Percentiles rank a stretch among this genome's conserved stretches.
phyloP scores from a whole-genome alignment of 2,329 filamentous ascomycete genomes.

The Hypoxylon sp. region DNA sequence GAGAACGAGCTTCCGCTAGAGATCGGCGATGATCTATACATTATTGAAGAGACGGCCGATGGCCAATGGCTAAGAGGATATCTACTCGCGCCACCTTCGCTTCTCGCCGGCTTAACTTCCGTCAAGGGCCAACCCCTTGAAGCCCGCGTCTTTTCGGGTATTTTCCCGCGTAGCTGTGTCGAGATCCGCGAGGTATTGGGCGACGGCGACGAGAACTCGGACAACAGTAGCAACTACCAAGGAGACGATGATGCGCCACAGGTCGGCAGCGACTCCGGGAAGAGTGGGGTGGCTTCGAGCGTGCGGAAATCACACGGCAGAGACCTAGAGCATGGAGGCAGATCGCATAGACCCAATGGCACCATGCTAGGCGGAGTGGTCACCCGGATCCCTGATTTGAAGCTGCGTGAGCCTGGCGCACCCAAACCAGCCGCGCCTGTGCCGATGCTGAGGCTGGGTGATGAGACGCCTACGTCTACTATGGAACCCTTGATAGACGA shows the following conservation, averaged over 20 bases:
- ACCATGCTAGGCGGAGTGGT: constrained; percentile 18
- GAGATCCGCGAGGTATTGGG: constrained; percentile 94
- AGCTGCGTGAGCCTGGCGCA: constrained; percentile 73
- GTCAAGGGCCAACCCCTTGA: constrained; percentile 94
- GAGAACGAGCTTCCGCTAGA: constrained; percentile 95
- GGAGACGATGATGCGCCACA: constrained; percentile 54
- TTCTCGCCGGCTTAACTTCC: constrained; percentile 91
- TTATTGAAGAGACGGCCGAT: constrained; percentile 95
- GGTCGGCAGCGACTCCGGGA: constrained; percentile 66
- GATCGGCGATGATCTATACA: constrained; percentile 98
- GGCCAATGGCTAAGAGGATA: constrained; percentile 96
- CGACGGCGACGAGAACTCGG: constrained; percentile 71
- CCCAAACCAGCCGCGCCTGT: constrained; percentile 91
- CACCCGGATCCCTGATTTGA: constrained; percentile 22
- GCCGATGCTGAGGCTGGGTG: constrained; percentile 96
- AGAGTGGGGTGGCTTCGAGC: constrained; percentile 65
- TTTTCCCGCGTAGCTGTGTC: constrained; percentile 95
- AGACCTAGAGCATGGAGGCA: constrained; percentile 40
- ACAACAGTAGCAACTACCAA: constrained; percentile 58
- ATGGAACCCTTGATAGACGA: constrained; percentile 96
- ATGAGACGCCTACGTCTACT: constrained; percentile 91
- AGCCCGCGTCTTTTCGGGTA: constrained; percentile 97
- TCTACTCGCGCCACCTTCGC: constrained; percentile 91
- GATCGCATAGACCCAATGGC: constrained; percentile 29
- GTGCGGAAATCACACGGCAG: constrained; percentile 56